Evolutionary conservation across 1,139 yeast species (phyloP), one percentile per base, ranked within the genome.

Genomic region (Pichia norvegensis): DNA sequence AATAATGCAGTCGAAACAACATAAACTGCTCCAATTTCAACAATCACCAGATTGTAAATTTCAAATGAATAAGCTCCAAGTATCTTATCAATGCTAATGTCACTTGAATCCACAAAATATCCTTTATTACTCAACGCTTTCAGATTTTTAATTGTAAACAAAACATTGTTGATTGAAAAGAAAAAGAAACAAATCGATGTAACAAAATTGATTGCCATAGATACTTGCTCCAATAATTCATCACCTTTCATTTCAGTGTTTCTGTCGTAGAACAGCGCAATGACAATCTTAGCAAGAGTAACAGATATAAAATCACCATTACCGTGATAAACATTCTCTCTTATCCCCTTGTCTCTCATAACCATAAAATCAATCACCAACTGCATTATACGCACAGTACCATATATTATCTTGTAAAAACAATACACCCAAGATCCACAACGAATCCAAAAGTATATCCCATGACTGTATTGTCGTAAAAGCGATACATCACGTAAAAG

Each of bases 1-100:
- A 88, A 70, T 25, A 88, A 67, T 2, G 92, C 81, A 0, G 96
- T 85, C 0, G 96, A 83, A 29, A 88, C 71, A 2, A 84, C 81
- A 58, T 88, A 88, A 3, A 85, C 73, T 0, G 95, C 95, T 19
- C 83, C 67, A 13, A 87, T 67, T 63, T 87, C 76, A 5, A 84
- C 72, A 3, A 85, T 62, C 31, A 86, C 27, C 22, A 57, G 46
- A 17, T 35, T 33, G 11, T 36, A 40, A 10, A 46, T 19, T 20
- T 52, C 54, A 33, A 49, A 35, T 19, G 37, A 19, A 35, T 19
- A 35, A n/a, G 17, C 8, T 19, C 37, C 37, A 19, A 35, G 14
- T 4, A 20, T 20, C 16, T 20, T 35, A 31, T 31, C 35, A 35
- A 35, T 7, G 9, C 20, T 19, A 11, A 20, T 16, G 5, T 19